Percentiles rank a stretch among this genome's conserved stretches.
Evolutionary conservation across 2,329 filamentous ascomycete genomes (phyloP).

Genomic region (Colletotrichum tabaci): DNA sequence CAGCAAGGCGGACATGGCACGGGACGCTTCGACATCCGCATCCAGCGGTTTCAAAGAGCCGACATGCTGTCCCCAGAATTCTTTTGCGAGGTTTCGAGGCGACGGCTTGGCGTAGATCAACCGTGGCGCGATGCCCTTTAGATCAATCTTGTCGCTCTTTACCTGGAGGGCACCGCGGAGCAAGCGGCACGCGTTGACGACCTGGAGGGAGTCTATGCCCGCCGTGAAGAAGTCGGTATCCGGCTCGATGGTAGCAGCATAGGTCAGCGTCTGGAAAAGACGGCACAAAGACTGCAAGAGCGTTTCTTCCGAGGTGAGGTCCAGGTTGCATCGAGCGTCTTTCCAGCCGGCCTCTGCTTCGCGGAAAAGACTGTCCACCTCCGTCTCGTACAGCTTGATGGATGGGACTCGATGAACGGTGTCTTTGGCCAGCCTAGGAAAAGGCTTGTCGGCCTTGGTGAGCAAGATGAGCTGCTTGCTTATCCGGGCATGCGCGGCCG

Average conservation of each 20-base stretch:
- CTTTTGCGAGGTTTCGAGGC: neutral
- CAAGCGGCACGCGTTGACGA: slow-evolving; percentile 45
- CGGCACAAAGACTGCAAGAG: slow-evolving; percentile 45
- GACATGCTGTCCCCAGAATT: neutral
- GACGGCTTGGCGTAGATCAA: neutral
- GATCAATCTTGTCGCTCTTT: neutral
- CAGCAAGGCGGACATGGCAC: neutral
- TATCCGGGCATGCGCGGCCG: slow-evolving; percentile 60
- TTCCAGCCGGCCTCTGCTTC: neutral
- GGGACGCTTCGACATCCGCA: neutral
- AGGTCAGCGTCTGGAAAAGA: slow-evolving; percentile 41
- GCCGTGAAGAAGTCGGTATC: slow-evolving; percentile 54
- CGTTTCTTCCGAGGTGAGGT: slow-evolving; percentile 43
- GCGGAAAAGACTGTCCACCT: slow-evolving; percentile 60
- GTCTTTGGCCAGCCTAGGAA: slow-evolving; percentile 61
- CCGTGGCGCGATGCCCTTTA: neutral
- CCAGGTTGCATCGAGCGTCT: neutral
- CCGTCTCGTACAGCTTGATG: slow-evolving; percentile 57
- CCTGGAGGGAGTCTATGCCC: slow-evolving; percentile 58
- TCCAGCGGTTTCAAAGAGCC: neutral
- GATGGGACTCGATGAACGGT: slow-evolving; percentile 59
- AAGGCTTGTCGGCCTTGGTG: slow-evolving; percentile 57
- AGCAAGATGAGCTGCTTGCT: slow-evolving; percentile 56
- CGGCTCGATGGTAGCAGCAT: slow-evolving; percentile 37
- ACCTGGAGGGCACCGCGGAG: neutral